Conservation (phyloP, 805 yeast species). For the Ascoidea rubescens region DNA sequence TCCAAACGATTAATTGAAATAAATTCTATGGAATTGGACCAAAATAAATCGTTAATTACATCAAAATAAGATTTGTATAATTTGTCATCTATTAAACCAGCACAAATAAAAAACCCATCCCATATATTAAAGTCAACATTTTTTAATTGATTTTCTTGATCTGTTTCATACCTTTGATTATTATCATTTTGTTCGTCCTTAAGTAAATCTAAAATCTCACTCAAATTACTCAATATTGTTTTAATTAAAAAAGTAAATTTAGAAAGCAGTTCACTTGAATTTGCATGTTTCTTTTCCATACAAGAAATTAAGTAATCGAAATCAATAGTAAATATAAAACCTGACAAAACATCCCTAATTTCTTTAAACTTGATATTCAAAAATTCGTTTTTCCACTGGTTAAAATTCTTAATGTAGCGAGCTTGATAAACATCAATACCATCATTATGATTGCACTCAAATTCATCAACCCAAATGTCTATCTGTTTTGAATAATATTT, state of each 20-base stretch:
- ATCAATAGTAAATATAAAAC: conserved; percentile 42
- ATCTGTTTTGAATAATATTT: conserved; percentile 7
- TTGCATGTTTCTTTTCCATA: no score
- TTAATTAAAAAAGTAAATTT: no score
- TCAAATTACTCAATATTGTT: no score
- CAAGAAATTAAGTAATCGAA: conserved; percentile 73
- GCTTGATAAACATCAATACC: conserved; percentile 4
- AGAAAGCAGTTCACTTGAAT: no score
- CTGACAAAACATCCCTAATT: conserved; percentile 62
- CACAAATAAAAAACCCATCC: conserved; percentile 6
- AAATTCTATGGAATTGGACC: conserved; percentile 9
- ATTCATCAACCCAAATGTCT: conserved; percentile 11
- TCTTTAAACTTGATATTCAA: conserved; percentile 62
- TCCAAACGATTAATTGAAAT: neutral
- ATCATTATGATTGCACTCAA: conserved; percentile 14
- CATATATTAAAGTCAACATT: conserved; percentile 4
- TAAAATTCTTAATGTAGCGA: neutral
- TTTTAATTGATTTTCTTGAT: conserved; percentile 8
- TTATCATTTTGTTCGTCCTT: conserved; percentile 8
- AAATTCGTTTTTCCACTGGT: conserved; percentile 37
- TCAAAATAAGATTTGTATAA: neutral
- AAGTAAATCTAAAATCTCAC: no score
- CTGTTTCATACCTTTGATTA: conserved; percentile 11
- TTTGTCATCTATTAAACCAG: conserved; percentile 1
- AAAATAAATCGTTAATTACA: conserved; percentile 4